A percentile compares a stretch with the other conserved stretches of the same genome.
These are phyloP conservation scores for Massarina eburnea DNA, from an alignment of 2,329 filamentous ascomycete genomes.

Conservation along the genomic window DNA sequence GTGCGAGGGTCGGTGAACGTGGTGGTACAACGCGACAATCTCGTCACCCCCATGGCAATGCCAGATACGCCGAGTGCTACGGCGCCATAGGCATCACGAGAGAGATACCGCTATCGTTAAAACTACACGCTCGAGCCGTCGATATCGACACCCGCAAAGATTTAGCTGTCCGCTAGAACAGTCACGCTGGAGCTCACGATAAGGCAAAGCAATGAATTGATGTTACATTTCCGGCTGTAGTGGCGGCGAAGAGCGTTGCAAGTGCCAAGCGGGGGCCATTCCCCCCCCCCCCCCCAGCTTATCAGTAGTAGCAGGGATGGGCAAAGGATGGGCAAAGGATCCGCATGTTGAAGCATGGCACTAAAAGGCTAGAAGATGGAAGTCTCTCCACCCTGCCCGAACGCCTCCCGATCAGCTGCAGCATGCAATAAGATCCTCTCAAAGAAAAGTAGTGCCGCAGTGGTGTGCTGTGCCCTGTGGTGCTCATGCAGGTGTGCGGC, in stretches of 20 bases:
- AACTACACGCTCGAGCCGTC: no score
- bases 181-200: slow-evolving; percentile 15
- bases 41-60: slow-evolving; percentile 6
- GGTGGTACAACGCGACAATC: slow-evolving; percentile 31
- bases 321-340: background rate
- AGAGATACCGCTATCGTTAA: no score
- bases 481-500: slow-evolving; percentile 6
- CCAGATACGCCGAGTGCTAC: slow-evolving; percentile 14
- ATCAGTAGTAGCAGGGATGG: background rate
- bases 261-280: slow-evolving; percentile 5
- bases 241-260: slow-evolving; percentile 29
- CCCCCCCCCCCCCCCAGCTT: slow-evolving; percentile 7
- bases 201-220: slow-evolving; percentile 19
- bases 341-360: background rate
- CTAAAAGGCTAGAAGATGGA: no score
- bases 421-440: background rate
- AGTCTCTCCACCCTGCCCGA: slow-evolving; percentile 1
- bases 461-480: slow-evolving; percentile 12
- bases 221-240: slow-evolving; percentile 25
- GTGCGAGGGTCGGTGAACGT: slow-evolving; percentile 31
- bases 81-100: slow-evolving; percentile 20
- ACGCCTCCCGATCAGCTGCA: slow-evolving; percentile 14
- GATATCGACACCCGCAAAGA: slow-evolving; percentile 14
- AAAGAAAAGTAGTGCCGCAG: background rate
- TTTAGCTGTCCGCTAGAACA: background rate